Evolutionary conservation across 177 flowering plant species (phyloP).

Genomic region (Vitis hybrid): DNA sequence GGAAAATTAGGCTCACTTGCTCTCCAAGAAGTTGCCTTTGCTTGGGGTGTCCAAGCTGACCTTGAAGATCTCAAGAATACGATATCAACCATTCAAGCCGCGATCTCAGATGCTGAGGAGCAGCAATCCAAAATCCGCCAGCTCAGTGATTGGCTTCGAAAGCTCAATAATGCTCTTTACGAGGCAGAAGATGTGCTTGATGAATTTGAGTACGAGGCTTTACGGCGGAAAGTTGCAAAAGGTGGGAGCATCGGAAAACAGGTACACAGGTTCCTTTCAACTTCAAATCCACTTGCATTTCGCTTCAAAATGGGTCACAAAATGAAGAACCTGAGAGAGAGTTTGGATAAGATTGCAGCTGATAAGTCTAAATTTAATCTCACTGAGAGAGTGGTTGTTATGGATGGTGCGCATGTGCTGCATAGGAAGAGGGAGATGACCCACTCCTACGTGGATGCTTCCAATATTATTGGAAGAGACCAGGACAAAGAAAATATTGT

Average conservation of each 20-base stretch:
- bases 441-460: slow-evolving; percentile 2
- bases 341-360: no score
- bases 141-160: neutral
- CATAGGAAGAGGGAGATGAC: neutral
- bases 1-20: no score
- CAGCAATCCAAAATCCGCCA: neutral
- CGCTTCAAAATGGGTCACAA: no score
- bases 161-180: neutral
- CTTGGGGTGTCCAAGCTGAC: neutral
- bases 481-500: neutral
- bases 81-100: neutral
- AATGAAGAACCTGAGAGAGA: no score
- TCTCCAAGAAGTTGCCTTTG: neutral
- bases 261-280: no score
- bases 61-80: slow-evolving; percentile 8
- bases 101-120: slow-evolving; percentile 8
- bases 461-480: slow-evolving; percentile 15
- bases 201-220: slow-evolving; percentile 3
- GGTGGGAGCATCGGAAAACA: neutral
- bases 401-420: neutral
- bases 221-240: neutral
- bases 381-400: neutral
- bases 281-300: no score
- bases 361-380: neutral
- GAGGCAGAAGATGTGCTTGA: neutral